These are phyloP conservation scores for Suillus subluteus DNA, from an alignment of 768 basidiomycete genomes.

Conservation along the genomic window DNA sequence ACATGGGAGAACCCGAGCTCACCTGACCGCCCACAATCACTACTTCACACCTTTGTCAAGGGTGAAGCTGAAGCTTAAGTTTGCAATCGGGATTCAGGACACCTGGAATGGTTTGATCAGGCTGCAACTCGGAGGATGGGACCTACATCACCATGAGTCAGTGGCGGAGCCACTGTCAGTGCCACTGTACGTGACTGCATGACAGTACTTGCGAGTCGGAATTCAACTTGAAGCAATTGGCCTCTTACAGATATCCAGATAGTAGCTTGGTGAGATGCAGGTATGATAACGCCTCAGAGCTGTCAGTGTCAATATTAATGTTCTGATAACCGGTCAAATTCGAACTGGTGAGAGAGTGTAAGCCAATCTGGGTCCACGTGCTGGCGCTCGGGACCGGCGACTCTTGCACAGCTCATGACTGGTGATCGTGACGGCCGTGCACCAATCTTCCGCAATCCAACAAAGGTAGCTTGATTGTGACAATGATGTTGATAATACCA, in stretches of 20 bases:
- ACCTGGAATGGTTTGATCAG: not conserved
- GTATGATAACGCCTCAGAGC: not conserved
- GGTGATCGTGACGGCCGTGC: not conserved
- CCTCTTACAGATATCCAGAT: not conserved
- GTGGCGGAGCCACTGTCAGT: not conserved
- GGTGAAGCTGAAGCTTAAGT: too few species aligned
- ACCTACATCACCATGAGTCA: not conserved
- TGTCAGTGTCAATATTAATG: not conserved
- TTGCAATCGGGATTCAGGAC: not conserved
- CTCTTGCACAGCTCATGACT: not conserved
- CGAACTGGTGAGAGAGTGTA: not conserved
- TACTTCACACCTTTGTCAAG: not conserved
- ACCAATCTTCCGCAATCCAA: not conserved
- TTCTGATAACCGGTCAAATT: not conserved
- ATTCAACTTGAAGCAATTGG: not conserved
- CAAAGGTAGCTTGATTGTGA: not conserved
- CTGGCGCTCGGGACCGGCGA: not conserved
- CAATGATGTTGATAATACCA: not conserved
- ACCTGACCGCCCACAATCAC: not conserved
- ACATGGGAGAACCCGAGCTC: constrained; percentile 6
- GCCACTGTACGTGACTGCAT: not conserved
- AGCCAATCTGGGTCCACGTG: not conserved
- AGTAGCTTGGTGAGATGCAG: not conserved
- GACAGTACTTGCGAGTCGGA: not conserved
- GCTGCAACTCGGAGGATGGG: not conserved